Base-by-base conservation (phyloP, 2,329 filamentous ascomycete genomes). In the Aspergillus puulaauensis region DNA sequence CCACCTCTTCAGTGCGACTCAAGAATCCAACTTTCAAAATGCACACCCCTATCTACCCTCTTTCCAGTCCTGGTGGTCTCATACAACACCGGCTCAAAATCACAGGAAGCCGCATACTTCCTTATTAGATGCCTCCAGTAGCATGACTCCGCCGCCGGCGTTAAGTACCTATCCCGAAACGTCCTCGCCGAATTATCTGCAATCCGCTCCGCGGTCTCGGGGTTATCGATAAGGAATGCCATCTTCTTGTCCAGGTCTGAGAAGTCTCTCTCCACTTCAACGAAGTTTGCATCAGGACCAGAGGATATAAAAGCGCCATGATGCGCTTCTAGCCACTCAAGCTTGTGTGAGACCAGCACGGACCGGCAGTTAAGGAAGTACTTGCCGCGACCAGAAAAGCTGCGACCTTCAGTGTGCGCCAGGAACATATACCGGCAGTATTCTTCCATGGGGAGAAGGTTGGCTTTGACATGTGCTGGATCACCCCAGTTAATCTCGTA, bases 341-440 rank as follows among this genome's bases (percentile, higher is more conserved):
- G 73, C 15, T 75, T 68, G 56, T 83, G 81, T 17, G 80, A 74
- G 27, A 84, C 69, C 21, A 81, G 67, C 35, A 84, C 80, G 1
- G 76, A 80, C 27, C 68, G 70, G 64, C 82, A 84, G 58, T 81
- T 80, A 54, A 83, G 77, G 0, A 83, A 72, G 59, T 83, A 83
- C 63, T 83, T 83, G 8, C 81, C 75, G 3, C 80, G 77, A 2
- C 80, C 81, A 3, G 81, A 83, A 68, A 82, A 83, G 7, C 78
- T 81, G 40, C 77, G 77, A 0, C 81, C 82, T 67, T 83, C 82
- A 1, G 80, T 81, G 56, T 84, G 81, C 2, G 79, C 77, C 1
- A 83, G 74, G 64, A 79, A 84, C 70, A 81, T 80, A 64, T 83
- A 84, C 24, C 75, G 73, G 65, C 82, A 84, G 67, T 83, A 80